Percentiles rank a stretch among this genome's conserved stretches.
These are phyloP conservation scores for Pachyrhizus erosus DNA, from an alignment of 306 rosid genomes.

Conservation along the genomic window DNA sequence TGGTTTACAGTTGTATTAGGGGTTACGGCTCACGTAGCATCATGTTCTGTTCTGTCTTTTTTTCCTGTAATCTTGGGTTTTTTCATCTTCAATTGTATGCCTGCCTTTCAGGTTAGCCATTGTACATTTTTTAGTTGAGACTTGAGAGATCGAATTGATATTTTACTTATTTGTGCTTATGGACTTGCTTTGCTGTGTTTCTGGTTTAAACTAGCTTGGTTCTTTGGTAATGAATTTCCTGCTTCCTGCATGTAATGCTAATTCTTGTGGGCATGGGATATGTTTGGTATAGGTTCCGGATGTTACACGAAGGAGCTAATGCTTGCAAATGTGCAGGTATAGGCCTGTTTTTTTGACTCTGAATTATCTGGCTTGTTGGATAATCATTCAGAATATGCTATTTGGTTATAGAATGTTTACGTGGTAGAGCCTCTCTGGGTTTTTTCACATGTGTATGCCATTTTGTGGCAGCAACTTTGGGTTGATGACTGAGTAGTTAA, in stretches of 20 bases:
- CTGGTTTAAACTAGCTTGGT: slow-evolving; percentile 43
- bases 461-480: slow-evolving; percentile 19
- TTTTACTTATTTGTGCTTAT: slow-evolving; percentile 45
- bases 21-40: slow-evolving; percentile 27
- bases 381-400: slow-evolving; percentile 6
- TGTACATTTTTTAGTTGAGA: slow-evolving; percentile 72
- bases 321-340: slow-evolving; percentile 12
- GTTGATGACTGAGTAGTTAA: slow-evolving; percentile 30
- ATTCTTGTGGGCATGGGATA: not conserved
- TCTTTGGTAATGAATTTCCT: not conserved
- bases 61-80: slow-evolving; percentile 43
- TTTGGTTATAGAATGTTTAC: not conserved
- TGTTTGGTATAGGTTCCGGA: slow-evolving; percentile 3
- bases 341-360: not conserved
- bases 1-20: slow-evolving; percentile 37
- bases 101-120: slow-evolving; percentile 49
- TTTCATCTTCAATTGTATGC: slow-evolving; percentile 45
- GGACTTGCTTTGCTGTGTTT: slow-evolving; percentile 16
- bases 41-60: slow-evolving; percentile 38
- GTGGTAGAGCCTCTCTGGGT: slow-evolving; percentile 2
- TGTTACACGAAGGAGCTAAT: slow-evolving; percentile 28
- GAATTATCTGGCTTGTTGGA: not conserved
- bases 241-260: slow-evolving; percentile 15
- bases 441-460: slow-evolving; percentile 6
- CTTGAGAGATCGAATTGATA: slow-evolving; percentile 55